Evolutionary conservation across 768 basidiomycete species (phyloP), one percentile per base, ranked within the genome.

Genomic region (Xerocomellus intermedius): DNA sequence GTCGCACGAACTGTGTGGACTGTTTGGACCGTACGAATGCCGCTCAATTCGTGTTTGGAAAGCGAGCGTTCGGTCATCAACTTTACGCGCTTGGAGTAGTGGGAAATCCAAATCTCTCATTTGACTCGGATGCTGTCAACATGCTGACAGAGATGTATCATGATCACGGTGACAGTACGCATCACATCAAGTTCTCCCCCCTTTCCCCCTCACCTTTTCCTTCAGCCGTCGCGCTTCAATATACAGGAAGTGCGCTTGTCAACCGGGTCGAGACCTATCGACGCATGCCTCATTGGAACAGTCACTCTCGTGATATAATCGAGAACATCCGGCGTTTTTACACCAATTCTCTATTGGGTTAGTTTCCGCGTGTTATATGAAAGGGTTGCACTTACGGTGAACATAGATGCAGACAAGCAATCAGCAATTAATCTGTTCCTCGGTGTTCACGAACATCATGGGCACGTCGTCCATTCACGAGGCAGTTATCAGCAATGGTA

Each of bases 91-190:
- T 99, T 4, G 97, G 97, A 0, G 80, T 98, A 16, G 85, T 97
- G 8, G 84, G 87, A 19, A 85, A 77, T 54, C 94, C 96, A 0
- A 85, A 93, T 64, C 76, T 99, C 36, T 82, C 86, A 0, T 96
- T 96, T 65, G 94, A 96, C 64, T 93, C 90, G 10, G 95, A 96
- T 69, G 94, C 93, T 1, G 90, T 95, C 38, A 94, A 95, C 68
- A 94, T 98, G 84, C 67, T 99, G 61, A 98, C 94, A 4, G 94
- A 97, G 74, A 98, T 99, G 94, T 98, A 95, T 70, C 94, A 96
- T 67, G 94, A 97, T 69, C 94, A 97, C 61, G 94, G 94, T 1
- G 94, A 97, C 66, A 95, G 93, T 94, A 66, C 65, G 89, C 72
- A 19, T 33, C 30, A 5, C 19, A 37, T 59, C 10, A 9, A 2